A percentile compares a stretch with the other conserved stretches of the same genome.
Evolutionary conservation across 2,329 filamentous ascomycete genomes (phyloP).

Genomic region (Cordyceps tenuipes): DNA sequence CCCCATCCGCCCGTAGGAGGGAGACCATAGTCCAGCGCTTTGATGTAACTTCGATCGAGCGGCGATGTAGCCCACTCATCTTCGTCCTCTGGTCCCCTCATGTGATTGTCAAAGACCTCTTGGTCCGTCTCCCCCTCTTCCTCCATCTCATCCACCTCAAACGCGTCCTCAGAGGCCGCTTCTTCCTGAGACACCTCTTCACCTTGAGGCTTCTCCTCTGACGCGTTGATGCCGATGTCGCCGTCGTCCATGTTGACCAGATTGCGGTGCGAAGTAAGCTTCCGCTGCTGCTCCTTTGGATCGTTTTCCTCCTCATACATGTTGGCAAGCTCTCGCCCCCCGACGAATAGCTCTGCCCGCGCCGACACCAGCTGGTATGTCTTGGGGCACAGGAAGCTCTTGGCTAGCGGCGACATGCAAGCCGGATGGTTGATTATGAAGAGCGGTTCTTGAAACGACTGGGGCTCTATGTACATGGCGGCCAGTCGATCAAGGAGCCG

Average conservation of each 20-base stretch:
- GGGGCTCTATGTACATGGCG: conserved; percentile 67
- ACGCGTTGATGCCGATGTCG: conserved; percentile 20
- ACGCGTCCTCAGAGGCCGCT: conserved; percentile 6
- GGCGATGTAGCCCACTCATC: conserved; percentile 37
- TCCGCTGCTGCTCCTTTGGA: conserved; percentile 74
- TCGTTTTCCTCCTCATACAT: conserved; percentile 99
- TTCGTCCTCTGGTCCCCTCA: conserved; percentile 19
- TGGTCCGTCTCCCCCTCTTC: conserved; percentile 22
- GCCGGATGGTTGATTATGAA: conserved; percentile 88
- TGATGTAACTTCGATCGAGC: conserved; percentile 73
- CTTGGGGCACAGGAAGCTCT: conserved; percentile 65
- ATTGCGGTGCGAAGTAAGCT: conserved; percentile 56
- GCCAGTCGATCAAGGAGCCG: conserved; percentile 76
- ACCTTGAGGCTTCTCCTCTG: not conserved
- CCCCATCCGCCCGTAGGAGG: conserved; percentile 98
- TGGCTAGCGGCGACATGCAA: conserved; percentile 83
- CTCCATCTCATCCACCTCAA: conserved; percentile 13
- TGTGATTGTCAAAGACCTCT: conserved; percentile 21
- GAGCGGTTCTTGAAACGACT: conserved; percentile 57
- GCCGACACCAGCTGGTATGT: conserved; percentile 69
- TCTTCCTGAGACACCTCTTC: conserved; percentile 11
- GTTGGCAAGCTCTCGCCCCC: conserved; percentile 78
- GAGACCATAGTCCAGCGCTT: conserved; percentile 77
- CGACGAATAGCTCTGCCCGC: conserved; percentile 77
- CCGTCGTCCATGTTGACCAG: conserved; percentile 29